Evolutionary conservation across 371 early-diverging fungal species (phyloP), one percentile per base, ranked within the genome.

Genomic region (Syncephalis fuscata): DNA sequence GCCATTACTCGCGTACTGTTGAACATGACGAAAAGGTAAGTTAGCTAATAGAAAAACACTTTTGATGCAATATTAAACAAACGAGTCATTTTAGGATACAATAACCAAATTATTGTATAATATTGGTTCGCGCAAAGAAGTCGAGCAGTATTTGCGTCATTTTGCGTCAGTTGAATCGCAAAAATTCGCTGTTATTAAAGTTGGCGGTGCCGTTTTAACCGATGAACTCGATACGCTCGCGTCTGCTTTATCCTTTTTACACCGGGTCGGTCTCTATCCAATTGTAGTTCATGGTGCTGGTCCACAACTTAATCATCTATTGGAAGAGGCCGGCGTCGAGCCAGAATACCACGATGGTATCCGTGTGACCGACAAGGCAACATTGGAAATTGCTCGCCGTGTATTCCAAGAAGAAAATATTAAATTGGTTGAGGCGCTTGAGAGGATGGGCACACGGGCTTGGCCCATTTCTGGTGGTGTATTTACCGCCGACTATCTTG

Each of bases 181-280:
- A 71, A 90, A 92, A 70, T 96, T 96, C 68, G 97, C 97, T 15
- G 92, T 96, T 46, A 93, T 96, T 68, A 96, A 96, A 62, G 95
- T 96, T 17, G 97, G 97, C 47, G 97, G 97, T 11, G 97, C 93
- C 5, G 92, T 96, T 14, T 68, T 96, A 52, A 78, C 89, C 1
- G 90, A 96, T 60, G 90, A 93, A 46, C 72, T 96, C 43, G 88
- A 87, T 48, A 87, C 89, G n/a, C 65, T 96, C 16, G 91, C 92
- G 1, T 88, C 90, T 1, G 81, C 93, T 20, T 73, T 93, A 57
- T 88, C 93, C 11, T 96, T 96, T 64, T 71, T 96, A 54, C 82
- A 90, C 67, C 81, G 92, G 40, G 93, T 96, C 4, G 97, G 97
- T 5, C 74, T 96, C 23, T 94, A 88, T 61, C 97, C 97, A 22